Percentiles rank a stretch among this genome's conserved stretches.
These are phyloP conservation scores for Echinosophora koreensis DNA, from an alignment of 306 rosid species.

Conservation along the genomic window DNA sequence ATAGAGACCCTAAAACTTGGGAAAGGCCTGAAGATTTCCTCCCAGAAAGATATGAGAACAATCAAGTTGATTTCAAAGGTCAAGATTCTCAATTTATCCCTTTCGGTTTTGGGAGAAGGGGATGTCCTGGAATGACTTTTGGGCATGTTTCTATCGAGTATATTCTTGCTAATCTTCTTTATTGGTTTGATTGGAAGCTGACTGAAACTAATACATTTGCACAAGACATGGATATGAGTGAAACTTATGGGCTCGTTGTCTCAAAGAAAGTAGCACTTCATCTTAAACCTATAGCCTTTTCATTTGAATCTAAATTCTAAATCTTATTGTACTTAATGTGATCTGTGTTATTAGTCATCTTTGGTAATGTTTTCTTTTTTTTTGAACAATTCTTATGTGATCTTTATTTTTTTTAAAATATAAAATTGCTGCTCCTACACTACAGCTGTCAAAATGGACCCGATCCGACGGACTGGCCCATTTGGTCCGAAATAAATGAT, in stretches of 20 bases:
- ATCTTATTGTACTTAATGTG: no score
- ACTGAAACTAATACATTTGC: no score
- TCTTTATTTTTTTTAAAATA: no score
- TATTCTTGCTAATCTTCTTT: conserved; percentile 41
- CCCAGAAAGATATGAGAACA: background rate
- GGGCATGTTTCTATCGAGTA: background rate
- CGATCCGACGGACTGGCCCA: no score
- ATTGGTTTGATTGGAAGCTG: conserved; percentile 32
- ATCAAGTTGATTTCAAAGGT: background rate
- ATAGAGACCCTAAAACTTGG: background rate
- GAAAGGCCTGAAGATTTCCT: background rate
- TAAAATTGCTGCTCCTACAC: no score
- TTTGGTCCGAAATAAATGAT: no score
- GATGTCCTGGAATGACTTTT: conserved; percentile 31
- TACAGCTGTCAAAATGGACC: no score
- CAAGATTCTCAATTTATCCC: background rate
- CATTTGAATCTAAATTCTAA: background rate
- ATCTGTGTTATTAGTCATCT: no score
- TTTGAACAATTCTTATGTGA: no score
- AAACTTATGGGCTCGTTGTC: background rate
- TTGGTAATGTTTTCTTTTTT: no score
- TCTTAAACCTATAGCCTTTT: background rate
- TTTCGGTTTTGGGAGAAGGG: background rate
- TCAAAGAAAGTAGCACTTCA: background rate
- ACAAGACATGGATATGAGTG: background rate